Evolutionary conservation across 2,329 filamentous ascomycete species (phyloP).

Genomic region (Fusarium sp.): DNA sequence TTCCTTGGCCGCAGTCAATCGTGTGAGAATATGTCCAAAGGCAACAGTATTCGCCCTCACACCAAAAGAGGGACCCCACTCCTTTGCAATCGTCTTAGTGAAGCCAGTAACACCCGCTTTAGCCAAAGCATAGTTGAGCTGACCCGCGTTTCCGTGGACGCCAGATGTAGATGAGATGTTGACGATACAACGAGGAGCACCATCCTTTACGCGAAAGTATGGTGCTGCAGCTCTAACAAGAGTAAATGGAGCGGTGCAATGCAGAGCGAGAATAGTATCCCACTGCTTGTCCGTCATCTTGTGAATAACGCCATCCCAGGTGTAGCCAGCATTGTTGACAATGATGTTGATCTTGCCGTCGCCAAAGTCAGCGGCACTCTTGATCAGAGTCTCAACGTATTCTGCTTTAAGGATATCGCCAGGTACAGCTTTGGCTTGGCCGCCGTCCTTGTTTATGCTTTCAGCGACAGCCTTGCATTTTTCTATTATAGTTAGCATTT

Average conservation of each 20-base stretch:
- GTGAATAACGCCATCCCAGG: slow-evolving; percentile 93
- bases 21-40: slow-evolving; percentile 83
- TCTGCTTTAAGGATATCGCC: slow-evolving; percentile 80
- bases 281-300: slow-evolving; percentile 94
- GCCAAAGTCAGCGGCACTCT: slow-evolving; percentile 82
- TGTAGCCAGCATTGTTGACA: slow-evolving; percentile 92
- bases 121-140: slow-evolving; percentile 87
- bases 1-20: slow-evolving; percentile 87
- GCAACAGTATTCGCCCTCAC: slow-evolving; percentile 86
- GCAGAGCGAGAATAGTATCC: slow-evolving; percentile 86
- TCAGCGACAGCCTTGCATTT: slow-evolving; percentile 77
- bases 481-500: slow-evolving; percentile 54
- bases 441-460: slow-evolving; percentile 73
- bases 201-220: slow-evolving; percentile 88
- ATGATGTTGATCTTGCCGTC: slow-evolving; percentile 90
- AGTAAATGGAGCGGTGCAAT: slow-evolving; percentile 87
- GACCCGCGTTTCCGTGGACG: slow-evolving; percentile 88
- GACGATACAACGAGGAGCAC: slow-evolving; percentile 80
- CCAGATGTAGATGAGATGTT: slow-evolving; percentile 87
- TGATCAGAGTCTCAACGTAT: slow-evolving; percentile 78
- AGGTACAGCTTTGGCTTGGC: slow-evolving; percentile 76
- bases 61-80: slow-evolving; percentile 88
- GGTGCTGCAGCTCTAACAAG: slow-evolving; percentile 82
- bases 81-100: slow-evolving; percentile 90
- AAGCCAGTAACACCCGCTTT: slow-evolving; percentile 87